Base-by-base conservation (phyloP, 148 eudicot species). In the Rhododendron mucronatum region DNA sequence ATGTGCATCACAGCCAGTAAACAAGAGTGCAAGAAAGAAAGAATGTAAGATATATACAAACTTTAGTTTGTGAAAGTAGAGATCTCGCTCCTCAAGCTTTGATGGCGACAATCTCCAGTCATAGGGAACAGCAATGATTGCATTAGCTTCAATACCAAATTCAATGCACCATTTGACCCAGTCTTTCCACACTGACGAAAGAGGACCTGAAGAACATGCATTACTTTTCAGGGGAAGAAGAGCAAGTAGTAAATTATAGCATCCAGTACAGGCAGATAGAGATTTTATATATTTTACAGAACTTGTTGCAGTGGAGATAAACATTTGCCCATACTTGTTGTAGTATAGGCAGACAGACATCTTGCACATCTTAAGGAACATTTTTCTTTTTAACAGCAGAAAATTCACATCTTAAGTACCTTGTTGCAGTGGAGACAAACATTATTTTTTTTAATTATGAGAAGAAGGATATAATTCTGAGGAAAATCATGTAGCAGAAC, bases 131-230 rank as follows among this genome's bases (percentile, higher is more conserved):
- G 99, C 99, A 88, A 96, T 88, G 74, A 96, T 95, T 78, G 99
- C 97, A 88, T 96, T 96, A 65, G 99, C 93, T 91, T 95, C 98
- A 84, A 96, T 91, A 83, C 99, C 99, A 90, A 96, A 96, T 85
- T 96, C 96, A 90, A 96, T 93, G 89, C 99, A 96, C 99, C 99
- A 96, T 85, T 95, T 96, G 78, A 96, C 91, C 99, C 99, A 96
- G 87, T 96, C 99, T 89, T 96, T 96, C 99, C 99, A 96, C 87
- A 96, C 94, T 37, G 99, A 94, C 80, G 99, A 96, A 79, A 96
- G 98, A 84, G 99, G 98, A 89, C 99, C 99, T 96, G 92, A 50
- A 51, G 84, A 85, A 67, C 84, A 80, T 47, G 86, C 37, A 83
- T 39, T 67, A 85, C 57, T 59, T 86, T 89, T 48, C 39, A 33